Conservation (phyloP, 257 asterid species). For the Solanum phureja region DNA sequence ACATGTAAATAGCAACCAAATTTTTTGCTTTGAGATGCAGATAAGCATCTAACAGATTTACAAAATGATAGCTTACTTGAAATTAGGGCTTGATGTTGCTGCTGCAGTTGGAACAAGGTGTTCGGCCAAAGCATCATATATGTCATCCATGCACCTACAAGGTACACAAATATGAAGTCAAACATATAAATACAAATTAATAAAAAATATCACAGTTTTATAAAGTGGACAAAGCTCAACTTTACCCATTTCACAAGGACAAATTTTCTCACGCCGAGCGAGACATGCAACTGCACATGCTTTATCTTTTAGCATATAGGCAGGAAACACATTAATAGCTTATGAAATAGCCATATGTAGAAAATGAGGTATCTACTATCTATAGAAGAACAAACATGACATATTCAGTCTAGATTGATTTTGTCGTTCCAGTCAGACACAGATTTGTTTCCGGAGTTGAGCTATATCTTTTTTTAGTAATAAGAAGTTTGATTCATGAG, state of each 20-base stretch:
- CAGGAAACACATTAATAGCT: not conserved
- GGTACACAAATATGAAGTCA: not conserved
- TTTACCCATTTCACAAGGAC: not conserved
- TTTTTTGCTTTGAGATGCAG: not conserved
- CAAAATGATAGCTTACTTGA: conserved; percentile 43
- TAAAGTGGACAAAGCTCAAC: not conserved
- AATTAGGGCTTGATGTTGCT: conserved; percentile 54
- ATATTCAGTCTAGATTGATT: not conserved
- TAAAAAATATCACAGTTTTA: not conserved
- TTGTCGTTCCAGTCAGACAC: not conserved
- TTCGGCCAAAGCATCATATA: conserved; percentile 66
- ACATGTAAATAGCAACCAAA: not conserved
- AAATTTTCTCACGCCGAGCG: not conserved
- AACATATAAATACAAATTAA: not conserved
- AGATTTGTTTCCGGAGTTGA: not conserved
- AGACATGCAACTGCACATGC: not conserved
- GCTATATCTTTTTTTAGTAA: not conserved
- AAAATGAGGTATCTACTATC: not conserved
- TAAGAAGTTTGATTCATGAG: not conserved
- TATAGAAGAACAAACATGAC: not conserved
- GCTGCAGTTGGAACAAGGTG: conserved; percentile 77
- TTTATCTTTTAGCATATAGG: not conserved
- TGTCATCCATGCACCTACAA: conserved; percentile 71
- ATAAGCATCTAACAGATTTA: not conserved
- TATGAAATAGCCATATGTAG: not conserved